Evolutionary conservation across 2,329 filamentous ascomycete species (phyloP), one percentile per base, ranked within the genome.

Genomic region (Sclerotinia borealis): DNA sequence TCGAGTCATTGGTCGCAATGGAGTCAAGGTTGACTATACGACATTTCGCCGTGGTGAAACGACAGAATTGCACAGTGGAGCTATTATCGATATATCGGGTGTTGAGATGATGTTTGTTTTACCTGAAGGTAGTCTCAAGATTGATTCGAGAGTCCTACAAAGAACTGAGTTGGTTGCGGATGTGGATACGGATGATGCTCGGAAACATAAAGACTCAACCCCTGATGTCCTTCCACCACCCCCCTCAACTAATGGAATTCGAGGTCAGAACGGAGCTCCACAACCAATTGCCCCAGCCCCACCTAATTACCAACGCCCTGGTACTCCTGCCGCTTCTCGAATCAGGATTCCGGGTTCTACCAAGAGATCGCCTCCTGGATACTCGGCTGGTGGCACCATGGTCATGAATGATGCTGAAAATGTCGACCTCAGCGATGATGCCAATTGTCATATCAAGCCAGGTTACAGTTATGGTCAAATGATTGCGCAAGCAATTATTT

Each of bases 81-180:
- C 93, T 74, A 91, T 98, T 49, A 88, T 99, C 64, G 92, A 96
- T 73, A 91, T 98, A 72, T 90, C 89, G 70, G 91, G 91, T 60
- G 90, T 95, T 1, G 93, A 99, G 79, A 99, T 99, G 95, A 93
- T 98, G 81, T 99, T 99, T 76, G 91, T 97, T 54, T 85, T 96
- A n/a, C 93, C 95, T 0, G 81, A 85, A 51, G 80, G 79, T 63
- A 84, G 85, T 29, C 81, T 92, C 31, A 81, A 84, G 52, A 87
- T 96, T 65, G 85, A 90, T 72, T 82, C 82, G 27, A 84, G 79
- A 71, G 92, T 89, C 72, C 82, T 90, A 19, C 84, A 90, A 69
- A 86, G 90, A 51, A 87, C 89, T 87, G 37, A 75, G 77, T 54
- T 72, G 17, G 64, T 64, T 19, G 64, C 69, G 15, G 45, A 39